phyloP scores from a whole-genome alignment of 306 rosid species.

The Fragaria nilgerrensis region DNA sequence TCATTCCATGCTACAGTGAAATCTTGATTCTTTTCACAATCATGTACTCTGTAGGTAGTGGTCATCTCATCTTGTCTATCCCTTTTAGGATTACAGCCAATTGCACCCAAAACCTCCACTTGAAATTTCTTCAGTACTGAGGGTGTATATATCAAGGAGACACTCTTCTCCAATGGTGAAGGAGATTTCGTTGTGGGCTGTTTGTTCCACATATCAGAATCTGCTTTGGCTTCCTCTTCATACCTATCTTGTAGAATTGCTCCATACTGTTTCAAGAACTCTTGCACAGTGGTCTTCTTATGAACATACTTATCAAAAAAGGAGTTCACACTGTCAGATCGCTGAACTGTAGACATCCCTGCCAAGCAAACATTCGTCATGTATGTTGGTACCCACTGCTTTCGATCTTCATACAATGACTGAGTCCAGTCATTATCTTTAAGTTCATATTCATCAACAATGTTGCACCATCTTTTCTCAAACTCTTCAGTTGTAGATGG shows the following conservation, averaged over 20 bases:
- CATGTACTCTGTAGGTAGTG: constrained; percentile 67
- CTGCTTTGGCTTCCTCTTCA: constrained; percentile 99
- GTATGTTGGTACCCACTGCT: constrained; percentile 82
- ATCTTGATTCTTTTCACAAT: constrained; percentile 73
- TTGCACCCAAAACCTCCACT: constrained; percentile 91
- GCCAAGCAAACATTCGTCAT: constrained; percentile 75
- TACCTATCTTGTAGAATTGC: constrained; percentile 86
- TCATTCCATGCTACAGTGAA: constrained; percentile 65
- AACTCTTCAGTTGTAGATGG: constrained; percentile 80
- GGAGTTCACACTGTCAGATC: constrained; percentile 92
- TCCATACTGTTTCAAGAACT: constrained; percentile 82
- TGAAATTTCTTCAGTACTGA: constrained; percentile 91
- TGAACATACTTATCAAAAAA: constrained; percentile 91
- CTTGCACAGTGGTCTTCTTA: constrained; percentile 83
- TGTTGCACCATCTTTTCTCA: constrained; percentile 85
- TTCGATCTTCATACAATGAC: constrained; percentile 71
- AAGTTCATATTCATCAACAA: constrained; percentile 72
- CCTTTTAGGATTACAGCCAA: constrained; percentile 87
- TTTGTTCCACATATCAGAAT: constrained; percentile 90
- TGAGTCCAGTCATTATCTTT: constrained; percentile 77
- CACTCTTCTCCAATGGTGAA: constrained; percentile 92
- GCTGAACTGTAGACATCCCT: constrained; percentile 81
- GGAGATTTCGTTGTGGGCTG: constrained; percentile 75
- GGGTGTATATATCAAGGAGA: constrained; percentile 72
- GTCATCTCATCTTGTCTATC: constrained; percentile 65